Percentiles rank a stretch among this genome's conserved stretches.
Evolutionary conservation across 2,329 filamentous ascomycete species (phyloP).

Genomic region (Calonectria pteridis): DNA sequence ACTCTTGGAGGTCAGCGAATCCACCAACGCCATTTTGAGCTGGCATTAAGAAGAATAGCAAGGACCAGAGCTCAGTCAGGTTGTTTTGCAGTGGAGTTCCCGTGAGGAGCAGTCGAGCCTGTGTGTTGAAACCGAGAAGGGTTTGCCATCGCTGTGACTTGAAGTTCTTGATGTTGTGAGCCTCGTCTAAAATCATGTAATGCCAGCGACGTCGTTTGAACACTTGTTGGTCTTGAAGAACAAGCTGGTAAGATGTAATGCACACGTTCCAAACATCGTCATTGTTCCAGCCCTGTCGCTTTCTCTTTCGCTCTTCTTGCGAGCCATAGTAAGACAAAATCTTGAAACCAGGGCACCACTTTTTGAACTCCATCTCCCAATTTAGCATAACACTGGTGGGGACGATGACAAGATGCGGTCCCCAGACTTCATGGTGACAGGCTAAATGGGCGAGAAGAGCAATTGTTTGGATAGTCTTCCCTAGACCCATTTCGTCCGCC

Average conservation of each 20-base stretch:
- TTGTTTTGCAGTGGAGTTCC: constrained; percentile 98
- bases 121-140: constrained; percentile 92
- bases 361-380: constrained; percentile 99
- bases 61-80: constrained; percentile 94
- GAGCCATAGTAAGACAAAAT: constrained; percentile 97
- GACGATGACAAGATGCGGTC: constrained; percentile 94
- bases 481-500: constrained; percentile 98
- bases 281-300: constrained; percentile 93
- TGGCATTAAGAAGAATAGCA: constrained; percentile 96
- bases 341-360: constrained; percentile 98
- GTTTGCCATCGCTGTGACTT: constrained; percentile 98
- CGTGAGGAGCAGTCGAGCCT: constrained; percentile 87
- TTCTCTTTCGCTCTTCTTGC: constrained; percentile 90
- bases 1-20: constrained; percentile 95
- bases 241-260: constrained; percentile 97
- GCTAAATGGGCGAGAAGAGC: constrained; percentile 92
- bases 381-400: constrained; percentile 99
- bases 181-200: constrained; percentile 98
- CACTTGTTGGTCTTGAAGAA: constrained; percentile 92
- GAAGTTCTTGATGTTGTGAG: constrained; percentile 99
- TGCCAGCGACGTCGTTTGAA: constrained; percentile 96
- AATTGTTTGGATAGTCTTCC: constrained; percentile 99
- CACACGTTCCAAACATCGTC: constrained; percentile 96
- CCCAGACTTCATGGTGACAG: constrained; percentile 91
- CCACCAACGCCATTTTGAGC: constrained; percentile 88